Conservation (phyloP, 306 rosid species). For the Trichosanthes cucumerina region DNA sequence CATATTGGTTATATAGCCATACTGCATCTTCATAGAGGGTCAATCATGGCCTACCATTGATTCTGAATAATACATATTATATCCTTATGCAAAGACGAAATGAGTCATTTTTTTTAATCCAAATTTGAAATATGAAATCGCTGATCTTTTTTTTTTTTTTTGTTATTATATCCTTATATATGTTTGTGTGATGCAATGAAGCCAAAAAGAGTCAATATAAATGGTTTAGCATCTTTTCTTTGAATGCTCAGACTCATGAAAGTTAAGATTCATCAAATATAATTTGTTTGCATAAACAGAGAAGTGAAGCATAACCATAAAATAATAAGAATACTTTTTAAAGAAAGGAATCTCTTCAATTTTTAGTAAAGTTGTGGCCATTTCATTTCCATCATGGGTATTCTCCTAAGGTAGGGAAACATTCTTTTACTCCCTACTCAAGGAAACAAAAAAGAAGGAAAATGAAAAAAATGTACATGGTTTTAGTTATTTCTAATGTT, state of each 20-base stretch:
- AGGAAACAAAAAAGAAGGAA: not conserved
- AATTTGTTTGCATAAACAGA: not conserved
- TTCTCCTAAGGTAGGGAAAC: slow-evolving; percentile 1
- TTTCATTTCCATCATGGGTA: not conserved
- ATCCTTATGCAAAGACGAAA: not conserved
- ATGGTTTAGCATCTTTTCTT: not conserved
- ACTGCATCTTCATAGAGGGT: not conserved
- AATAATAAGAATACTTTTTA: not conserved
- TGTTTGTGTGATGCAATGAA: not conserved
- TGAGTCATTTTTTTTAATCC: not conserved
- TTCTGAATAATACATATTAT: not conserved
- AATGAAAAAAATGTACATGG: slow-evolving; percentile 1
- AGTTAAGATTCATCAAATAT: not conserved
- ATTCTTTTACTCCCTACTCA: not conserved
- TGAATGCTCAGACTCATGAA: not conserved
- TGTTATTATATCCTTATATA: not conserved
- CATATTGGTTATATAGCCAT: not conserved
- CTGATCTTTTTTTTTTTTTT: not conserved
- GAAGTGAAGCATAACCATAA: not conserved
- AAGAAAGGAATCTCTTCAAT: not conserved
- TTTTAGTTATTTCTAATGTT: not conserved
- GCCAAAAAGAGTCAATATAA: not conserved
- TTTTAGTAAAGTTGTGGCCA: not conserved
- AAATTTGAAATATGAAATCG: not conserved
- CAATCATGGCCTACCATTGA: not conserved